A percentile compares a stretch with the other conserved stretches of the same genome.
Evolutionary conservation across 306 rosid genomes (phyloP).

Genomic region (Crotalaria pallida): DNA sequence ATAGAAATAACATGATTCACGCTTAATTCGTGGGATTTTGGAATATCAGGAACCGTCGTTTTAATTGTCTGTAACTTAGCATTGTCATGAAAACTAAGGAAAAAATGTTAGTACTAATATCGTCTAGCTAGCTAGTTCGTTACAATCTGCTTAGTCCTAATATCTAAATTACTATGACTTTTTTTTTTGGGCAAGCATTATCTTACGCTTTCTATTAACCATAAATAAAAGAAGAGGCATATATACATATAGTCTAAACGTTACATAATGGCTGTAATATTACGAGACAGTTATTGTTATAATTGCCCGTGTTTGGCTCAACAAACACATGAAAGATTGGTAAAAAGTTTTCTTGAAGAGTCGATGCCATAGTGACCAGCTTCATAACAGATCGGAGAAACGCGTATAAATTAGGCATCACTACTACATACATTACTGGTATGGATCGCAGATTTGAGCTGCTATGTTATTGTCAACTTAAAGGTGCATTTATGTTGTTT

Average conservation of each 20-base stretch:
- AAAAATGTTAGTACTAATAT: neutral
- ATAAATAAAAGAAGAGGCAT: neutral
- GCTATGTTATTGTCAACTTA: neutral
- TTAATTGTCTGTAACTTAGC: too few species aligned
- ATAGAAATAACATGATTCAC: too few species aligned
- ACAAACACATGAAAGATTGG: neutral
- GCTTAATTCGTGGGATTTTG: too few species aligned
- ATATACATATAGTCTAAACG: too few species aligned
- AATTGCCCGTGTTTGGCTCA: neutral
- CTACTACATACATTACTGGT: too few species aligned
- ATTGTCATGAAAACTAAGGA: neutral
- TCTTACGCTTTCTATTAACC: neutral
- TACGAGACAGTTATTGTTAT: neutral
- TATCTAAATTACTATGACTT: neutral
- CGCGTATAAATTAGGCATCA: neutral
- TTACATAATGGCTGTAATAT: too few species aligned
- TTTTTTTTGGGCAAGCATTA: neutral
- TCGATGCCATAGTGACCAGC: too few species aligned
- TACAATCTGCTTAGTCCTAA: neutral
- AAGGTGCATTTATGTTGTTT: constrained; percentile 4
- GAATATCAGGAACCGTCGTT: too few species aligned
- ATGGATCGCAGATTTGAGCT: neutral
- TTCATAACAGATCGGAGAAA: neutral
- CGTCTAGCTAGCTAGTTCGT: too few species aligned
- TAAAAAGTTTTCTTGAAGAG: neutral